Evolutionary conservation across 2,329 filamentous ascomycete genomes (phyloP), one percentile per base, ranked within the genome.

Genomic region (Chaetomium globosum): DNA sequence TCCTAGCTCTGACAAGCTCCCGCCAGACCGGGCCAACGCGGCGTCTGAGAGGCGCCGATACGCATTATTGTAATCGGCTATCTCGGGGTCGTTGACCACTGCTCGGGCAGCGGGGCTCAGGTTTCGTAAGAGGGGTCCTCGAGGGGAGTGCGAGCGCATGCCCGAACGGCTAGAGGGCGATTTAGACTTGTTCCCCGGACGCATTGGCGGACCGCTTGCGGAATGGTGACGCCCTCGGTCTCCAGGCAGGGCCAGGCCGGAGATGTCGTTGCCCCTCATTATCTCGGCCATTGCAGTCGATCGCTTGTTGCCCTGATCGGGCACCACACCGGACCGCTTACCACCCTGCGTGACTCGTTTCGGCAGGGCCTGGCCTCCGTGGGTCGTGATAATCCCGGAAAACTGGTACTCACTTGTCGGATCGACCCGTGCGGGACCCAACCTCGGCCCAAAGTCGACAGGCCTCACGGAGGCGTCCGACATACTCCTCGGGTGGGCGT

Each of bases 1-100:
- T 21, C 87, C 83, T 26, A 91, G 79, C 59, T 82, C 80, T 7
- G 88, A 83, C 36, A 94, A 77, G 59, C 81, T 85, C 31, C 89
- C 88, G 21, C 85, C 83, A 5, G 88, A 87, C 33, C 82, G 83
- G 3, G 86, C 81, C 52, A 93, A 77, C 59, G 88, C 87, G 12
- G 89, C 89, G 73, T 93, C 89, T 1, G 90, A 92, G 21, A 93
- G 78, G 65, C 86, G 84, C 59, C 88, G 83, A 73, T 93, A 91
- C 4, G 89, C 88, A 68, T 81, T 89, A 65, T 83, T 86, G 76
- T 90, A 85, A 73, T 93, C 89, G 59, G 92, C 79, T 1, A 85
- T 75, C 55, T 84, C 82, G 12, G 86, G 87, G 61, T 87, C 86
- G 51, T 86, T 83, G 3, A 90, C 80, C 53, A 86, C 69, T 30